Base-by-base conservation (phyloP, 2,329 filamentous ascomycete species). In the Xylariomycetidae sp. region DNA sequence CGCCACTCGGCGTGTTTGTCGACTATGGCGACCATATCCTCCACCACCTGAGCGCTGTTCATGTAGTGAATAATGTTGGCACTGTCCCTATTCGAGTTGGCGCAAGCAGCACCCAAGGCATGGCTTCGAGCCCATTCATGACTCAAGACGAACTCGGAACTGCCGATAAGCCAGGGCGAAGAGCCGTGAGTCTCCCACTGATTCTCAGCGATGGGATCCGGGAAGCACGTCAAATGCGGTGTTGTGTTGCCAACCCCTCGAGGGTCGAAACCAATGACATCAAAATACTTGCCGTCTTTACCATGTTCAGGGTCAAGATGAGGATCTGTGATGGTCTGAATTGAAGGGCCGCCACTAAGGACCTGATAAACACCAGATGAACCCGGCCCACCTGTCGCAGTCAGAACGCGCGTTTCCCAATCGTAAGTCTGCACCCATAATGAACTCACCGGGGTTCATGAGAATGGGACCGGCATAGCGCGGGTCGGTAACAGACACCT, bases 1-100 rank as follows among this genome's bases (percentile, higher is more conserved):
- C 17, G 15, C 15, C 5, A 42, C 41, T 64, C 60, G 11, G 62
- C 58, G 14, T 64, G 42, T 36, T 54, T 55, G 36, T 68, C 64
- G n/a, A 66, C 46, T 19, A 68, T 64, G 38, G 61, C 61, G 3
- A 69, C 51, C 60, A 69, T 66, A 30, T 69, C 66, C 12, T 64
- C 42, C 2, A 58, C 64, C 3, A 67, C 63, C 17, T 48, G 60
- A 9, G 62, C 45, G 1, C 63, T 66, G 11, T 54, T 50, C 25
- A 62, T 48, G 41, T 54, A 64, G 3, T 35, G 31, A 16, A 59
- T 44, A 16, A 66, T 57, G 34, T 3, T 55, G 53, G 20, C 55
- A 34, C 7, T 41, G 45, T n/a, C 56, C 20, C 8, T n/a, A 8
- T 8, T 8, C 8, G 20, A 8, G n/a, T 23, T n/a, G 20, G 8